A percentile compares a stretch with the other conserved stretches of the same genome.
Evolutionary conservation across 768 basidiomycete species (phyloP).

Genomic region (Hydnomerulius pinastri): DNA sequence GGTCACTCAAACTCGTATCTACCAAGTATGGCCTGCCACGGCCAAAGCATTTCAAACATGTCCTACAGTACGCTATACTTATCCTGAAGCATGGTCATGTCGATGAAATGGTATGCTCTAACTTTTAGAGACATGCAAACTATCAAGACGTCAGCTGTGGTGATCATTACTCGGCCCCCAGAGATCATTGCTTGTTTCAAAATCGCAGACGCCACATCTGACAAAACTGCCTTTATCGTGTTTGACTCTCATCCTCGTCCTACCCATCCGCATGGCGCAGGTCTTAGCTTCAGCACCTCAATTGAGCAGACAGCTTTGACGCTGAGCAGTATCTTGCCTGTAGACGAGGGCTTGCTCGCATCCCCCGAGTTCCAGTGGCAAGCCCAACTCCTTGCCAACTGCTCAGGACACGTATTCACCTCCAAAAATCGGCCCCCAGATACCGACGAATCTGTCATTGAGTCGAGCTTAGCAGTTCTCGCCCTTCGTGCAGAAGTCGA

Average conservation of each 20-base stretch:
- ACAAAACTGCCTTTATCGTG: conserved; percentile 47
- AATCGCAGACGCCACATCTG: conserved; percentile 18
- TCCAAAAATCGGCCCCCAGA: conserved; percentile 29
- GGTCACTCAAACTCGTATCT: conserved; percentile 36
- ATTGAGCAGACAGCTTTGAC: conserved; percentile 44
- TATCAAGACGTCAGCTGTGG: conserved; percentile 33
- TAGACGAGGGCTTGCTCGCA: conserved; percentile 46
- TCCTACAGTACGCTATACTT: conserved; percentile 26
- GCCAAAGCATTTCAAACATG: conserved; percentile 36
- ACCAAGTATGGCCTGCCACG: conserved; percentile 41
- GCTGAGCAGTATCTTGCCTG: conserved; percentile 48
- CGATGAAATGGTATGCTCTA: neutral
- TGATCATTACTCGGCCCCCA: conserved; percentile 67
- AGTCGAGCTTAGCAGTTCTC: conserved; percentile 53
- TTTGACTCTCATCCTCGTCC: conserved; percentile 72
- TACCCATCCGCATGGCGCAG: conserved; percentile 59
- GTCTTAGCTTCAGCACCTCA: conserved; percentile 54
- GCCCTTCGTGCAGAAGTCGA: conserved; percentile 41
- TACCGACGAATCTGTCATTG: conserved; percentile 40
- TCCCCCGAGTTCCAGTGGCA: conserved; percentile 60
- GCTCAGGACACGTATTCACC: conserved; percentile 58
- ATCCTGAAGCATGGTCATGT: neutral
- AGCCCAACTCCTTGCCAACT: conserved; percentile 60
- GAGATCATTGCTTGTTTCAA: conserved; percentile 63
- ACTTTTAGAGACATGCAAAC: conserved; percentile 26